A percentile compares a stretch with the other conserved stretches of the same genome.
Conservation (phyloP, 2,329 filamentous ascomycete genomes). For the Cytospora mali region DNA sequence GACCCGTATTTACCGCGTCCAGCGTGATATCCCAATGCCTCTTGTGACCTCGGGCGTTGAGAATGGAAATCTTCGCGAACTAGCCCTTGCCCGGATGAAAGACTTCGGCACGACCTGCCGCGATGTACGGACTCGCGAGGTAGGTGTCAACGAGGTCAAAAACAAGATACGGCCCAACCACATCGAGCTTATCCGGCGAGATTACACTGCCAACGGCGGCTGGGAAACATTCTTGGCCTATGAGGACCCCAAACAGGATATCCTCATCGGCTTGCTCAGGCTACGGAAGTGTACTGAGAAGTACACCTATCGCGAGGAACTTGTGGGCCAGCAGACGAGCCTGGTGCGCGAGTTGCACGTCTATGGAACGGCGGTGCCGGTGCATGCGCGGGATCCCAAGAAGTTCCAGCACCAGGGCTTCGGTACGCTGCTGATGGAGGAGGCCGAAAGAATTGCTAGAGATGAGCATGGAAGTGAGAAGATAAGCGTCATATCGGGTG, state of each 20-base stretch:
- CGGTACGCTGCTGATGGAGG: constrained; percentile 94
- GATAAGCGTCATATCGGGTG: constrained; percentile 96
- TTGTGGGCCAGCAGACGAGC: constrained; percentile 83
- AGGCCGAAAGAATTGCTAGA: constrained; percentile 91
- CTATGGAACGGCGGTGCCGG: constrained; percentile 95
- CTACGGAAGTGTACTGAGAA: constrained; percentile 88
- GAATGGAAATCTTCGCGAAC: constrained; percentile 92
- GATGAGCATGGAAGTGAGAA: constrained; percentile 94
- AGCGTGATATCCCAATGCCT: constrained; percentile 99
- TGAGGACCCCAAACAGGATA: constrained; percentile 98
- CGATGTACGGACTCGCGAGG: constrained; percentile 93
- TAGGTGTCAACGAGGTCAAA: constrained; percentile 98
- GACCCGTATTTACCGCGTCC: constrained; percentile 98
- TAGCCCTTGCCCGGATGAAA: constrained; percentile 96
- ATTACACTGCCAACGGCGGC: constrained; percentile 93
- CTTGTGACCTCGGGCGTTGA: constrained; percentile 98
- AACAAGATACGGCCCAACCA: constrained; percentile 97
- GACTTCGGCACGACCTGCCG: constrained; percentile 97
- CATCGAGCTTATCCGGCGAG: constrained; percentile 89
- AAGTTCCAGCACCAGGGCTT: constrained; percentile 99
- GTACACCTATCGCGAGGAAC: constrained; percentile 89
- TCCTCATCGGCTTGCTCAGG: constrained; percentile 86
- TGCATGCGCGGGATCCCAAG: constrained; percentile 90
- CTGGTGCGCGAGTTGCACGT: constrained; percentile 94
- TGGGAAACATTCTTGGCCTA: constrained; percentile 99